phyloP scores from a whole-genome alignment of 73 alveolate genomes.

The Paramecium sexaurelia region DNA sequence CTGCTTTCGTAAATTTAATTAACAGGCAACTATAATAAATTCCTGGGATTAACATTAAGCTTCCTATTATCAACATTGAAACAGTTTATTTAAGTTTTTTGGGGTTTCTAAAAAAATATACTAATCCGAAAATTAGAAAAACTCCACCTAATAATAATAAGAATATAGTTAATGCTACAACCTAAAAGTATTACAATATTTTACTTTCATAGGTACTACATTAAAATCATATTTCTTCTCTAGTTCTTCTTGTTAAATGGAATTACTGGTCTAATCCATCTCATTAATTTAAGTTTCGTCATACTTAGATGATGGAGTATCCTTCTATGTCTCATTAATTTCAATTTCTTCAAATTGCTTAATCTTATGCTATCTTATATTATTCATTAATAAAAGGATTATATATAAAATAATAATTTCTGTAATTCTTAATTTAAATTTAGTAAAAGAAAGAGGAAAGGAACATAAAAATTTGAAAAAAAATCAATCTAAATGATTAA shows the following conservation, averaged over 20 bases:
- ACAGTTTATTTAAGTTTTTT: neutral
- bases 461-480: neutral
- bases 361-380: neutral
- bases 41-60: neutral
- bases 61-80: neutral
- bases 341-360: conserved; percentile 39
- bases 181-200: neutral
- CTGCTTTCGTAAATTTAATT: neutral
- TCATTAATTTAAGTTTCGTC: neutral
- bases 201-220: conserved; percentile 13
- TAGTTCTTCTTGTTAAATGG: neutral
- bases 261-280: neutral
- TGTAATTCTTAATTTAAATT: neutral
- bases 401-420: neutral
- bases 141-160: neutral
- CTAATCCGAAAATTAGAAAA: neutral
- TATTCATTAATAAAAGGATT: neutral
- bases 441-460: neutral
- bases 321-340: neutral
- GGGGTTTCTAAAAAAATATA: neutral
- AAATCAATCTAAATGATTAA: neutral
- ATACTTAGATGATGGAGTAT: neutral
- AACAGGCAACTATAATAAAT: neutral
- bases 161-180: neutral
- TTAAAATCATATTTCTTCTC: neutral